Conservation (phyloP, 352 stramenopile species). For the Phytophthora ohioensis region DNA sequence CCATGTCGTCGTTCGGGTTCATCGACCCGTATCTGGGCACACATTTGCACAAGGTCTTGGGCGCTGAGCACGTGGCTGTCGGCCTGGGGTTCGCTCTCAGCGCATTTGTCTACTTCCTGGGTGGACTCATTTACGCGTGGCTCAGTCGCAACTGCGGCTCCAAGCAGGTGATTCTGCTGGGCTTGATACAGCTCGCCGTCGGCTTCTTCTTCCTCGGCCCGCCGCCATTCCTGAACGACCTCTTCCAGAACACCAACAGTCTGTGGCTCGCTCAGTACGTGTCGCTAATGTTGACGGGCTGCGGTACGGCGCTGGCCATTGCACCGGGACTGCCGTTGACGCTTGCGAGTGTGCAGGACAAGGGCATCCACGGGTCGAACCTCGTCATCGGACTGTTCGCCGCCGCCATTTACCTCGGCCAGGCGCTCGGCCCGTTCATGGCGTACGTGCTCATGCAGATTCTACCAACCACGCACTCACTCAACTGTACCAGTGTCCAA, state of each 20-base stretch:
- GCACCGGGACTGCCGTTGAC: conserved; percentile 67
- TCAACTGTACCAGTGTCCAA: conserved; percentile 44
- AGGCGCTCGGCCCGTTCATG: conserved; percentile 68
- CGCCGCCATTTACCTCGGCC: conserved; percentile 71
- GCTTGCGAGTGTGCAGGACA: conserved; percentile 57
- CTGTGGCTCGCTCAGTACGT: conserved; percentile 66
- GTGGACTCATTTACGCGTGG: conserved; percentile 63
- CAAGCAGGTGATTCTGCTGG: conserved; percentile 73
- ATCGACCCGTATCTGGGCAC: conserved; percentile 74
- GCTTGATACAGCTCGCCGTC: conserved; percentile 52
- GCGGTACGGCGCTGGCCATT: conserved; percentile 63
- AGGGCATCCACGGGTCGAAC: conserved; percentile 54
- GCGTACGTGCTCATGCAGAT: conserved; percentile 60
- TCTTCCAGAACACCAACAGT: conserved; percentile 47
- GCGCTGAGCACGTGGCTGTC: conserved; percentile 66
- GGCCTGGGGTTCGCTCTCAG: conserved; percentile 72
- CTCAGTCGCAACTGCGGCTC: conserved; percentile 67
- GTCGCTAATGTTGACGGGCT: conserved; percentile 64
- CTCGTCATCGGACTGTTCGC: conserved; percentile 77
- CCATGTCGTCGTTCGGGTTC: conserved; percentile 79
- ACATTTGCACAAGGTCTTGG: conserved; percentile 67
- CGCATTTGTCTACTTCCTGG: conserved; percentile 75
- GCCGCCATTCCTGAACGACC: conserved; percentile 55
- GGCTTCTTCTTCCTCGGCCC: conserved; percentile 73
- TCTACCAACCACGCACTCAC: conserved; percentile 46